phyloP scores from a whole-genome alignment of 768 basidiomycete genomes.

The Russula virescens region DNA sequence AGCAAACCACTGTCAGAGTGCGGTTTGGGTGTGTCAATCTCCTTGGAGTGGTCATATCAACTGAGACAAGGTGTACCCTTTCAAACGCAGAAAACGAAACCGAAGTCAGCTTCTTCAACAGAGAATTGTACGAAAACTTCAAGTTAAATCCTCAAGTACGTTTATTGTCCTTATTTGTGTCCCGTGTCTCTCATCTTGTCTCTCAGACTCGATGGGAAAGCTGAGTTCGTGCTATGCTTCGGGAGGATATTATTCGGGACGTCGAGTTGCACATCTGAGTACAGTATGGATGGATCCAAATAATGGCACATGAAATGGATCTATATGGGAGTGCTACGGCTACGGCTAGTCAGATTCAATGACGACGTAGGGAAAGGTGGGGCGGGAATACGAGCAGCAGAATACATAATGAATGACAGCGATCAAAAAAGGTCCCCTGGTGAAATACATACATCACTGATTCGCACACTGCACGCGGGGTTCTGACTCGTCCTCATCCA shows the following conservation, averaged over 20 bases:
- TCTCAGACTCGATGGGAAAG: slow-evolving; percentile 23
- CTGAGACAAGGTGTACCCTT: background rate
- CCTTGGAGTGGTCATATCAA: background rate
- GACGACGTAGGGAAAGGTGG: slow-evolving; percentile 16
- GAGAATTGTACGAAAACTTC: slow-evolving; percentile 71
- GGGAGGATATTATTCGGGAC: background rate
- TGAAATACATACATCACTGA: slow-evolving; percentile 44
- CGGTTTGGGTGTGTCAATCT: slow-evolving; percentile 65
- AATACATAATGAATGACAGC: slow-evolving; percentile 20
- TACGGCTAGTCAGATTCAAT: slow-evolving; percentile 13
- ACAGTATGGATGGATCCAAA: slow-evolving; percentile 6
- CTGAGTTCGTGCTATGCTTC: background rate
- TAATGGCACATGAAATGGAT: slow-evolving; percentile 6
- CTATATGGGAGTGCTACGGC: slow-evolving; percentile 23
- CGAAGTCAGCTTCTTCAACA: slow-evolving; percentile 89
- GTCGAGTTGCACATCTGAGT: slow-evolving; percentile 1
- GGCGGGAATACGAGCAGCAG: background rate
- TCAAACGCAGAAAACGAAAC: slow-evolving; percentile 79
- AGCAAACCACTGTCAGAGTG: slow-evolving; percentile 55
- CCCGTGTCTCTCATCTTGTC: background rate
- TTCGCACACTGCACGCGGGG: slow-evolving; percentile 95
- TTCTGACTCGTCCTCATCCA: slow-evolving; percentile 92
- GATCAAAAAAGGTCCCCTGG: slow-evolving; percentile 7
- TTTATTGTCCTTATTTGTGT: background rate
- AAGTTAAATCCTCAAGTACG: slow-evolving; percentile 74